Conservation (phyloP, 2,329 filamentous ascomycete species). For the Scleromitrula shiraiana region DNA sequence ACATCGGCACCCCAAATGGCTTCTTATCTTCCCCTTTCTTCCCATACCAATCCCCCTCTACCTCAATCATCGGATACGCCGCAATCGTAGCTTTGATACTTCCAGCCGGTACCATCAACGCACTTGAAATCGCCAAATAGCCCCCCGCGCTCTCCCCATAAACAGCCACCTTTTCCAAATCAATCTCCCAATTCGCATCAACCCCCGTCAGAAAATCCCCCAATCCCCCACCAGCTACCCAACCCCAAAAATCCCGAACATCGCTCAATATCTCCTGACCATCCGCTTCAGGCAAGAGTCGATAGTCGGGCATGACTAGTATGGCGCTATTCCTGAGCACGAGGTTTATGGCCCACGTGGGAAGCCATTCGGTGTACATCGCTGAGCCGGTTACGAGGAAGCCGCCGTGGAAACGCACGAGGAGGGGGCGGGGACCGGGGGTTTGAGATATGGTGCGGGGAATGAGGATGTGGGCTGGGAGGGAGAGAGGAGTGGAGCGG, state of each 20-base stretch:
- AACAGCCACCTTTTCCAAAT: constrained; percentile 6
- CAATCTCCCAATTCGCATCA: constrained; percentile 2
- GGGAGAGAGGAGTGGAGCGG: no score
- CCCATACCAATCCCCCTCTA: background rate
- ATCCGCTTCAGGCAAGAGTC: constrained; percentile 41
- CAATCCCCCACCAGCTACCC: constrained; percentile 30
- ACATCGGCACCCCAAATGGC: background rate
- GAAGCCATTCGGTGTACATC: background rate
- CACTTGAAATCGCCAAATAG: background rate
- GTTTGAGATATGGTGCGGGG: constrained; percentile 8
- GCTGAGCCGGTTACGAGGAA: background rate
- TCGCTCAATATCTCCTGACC: constrained; percentile 40
- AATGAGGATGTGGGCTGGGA: constrained; percentile 2
- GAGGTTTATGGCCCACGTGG: background rate
- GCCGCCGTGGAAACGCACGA: constrained; percentile 13
- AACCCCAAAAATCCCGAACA: constrained; percentile 40
- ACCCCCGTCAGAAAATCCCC: background rate
- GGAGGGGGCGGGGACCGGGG: constrained; percentile 8
- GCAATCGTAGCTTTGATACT: background rate
- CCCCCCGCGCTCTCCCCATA: constrained; percentile 13
- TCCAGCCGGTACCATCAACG: background rate
- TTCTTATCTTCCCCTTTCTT: background rate
- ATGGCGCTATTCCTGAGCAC: constrained; percentile 28
- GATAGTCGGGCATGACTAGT: constrained; percentile 40
- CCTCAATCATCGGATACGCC: background rate